Percentiles rank a stretch among this genome's conserved stretches.
phyloP scores from a whole-genome alignment of 2,329 filamentous ascomycete species.

The Stagonosporopsis cucurbitacearum region DNA sequence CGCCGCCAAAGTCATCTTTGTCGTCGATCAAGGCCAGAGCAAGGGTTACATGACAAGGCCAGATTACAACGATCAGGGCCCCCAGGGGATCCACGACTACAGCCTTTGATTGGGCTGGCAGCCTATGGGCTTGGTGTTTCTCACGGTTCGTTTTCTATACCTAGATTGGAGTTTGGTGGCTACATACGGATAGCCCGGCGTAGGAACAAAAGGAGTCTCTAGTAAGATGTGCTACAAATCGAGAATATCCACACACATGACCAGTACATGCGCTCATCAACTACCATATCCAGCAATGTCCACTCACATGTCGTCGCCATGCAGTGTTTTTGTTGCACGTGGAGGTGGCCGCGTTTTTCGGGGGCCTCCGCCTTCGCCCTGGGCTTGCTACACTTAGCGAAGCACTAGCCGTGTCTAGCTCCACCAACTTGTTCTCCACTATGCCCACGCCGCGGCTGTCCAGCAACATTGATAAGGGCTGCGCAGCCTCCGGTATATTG shows the following conservation, averaged over 20 bases:
- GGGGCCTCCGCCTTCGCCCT: slow-evolving; percentile 4
- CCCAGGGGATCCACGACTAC: slow-evolving; percentile 67
- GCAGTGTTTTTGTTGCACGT: slow-evolving; percentile 11
- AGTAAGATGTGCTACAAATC: neutral
- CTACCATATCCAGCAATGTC: neutral
- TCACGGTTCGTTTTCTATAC: slow-evolving; percentile 20
- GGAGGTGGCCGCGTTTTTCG: slow-evolving; percentile 15
- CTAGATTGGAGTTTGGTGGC: slow-evolving; percentile 30
- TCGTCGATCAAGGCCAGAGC: slow-evolving; percentile 68
- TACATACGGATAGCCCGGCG: slow-evolving; percentile 31
- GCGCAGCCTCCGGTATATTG: slow-evolving; percentile 5
- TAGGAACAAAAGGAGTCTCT: slow-evolving; percentile 20
- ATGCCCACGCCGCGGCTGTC: slow-evolving; percentile 13
- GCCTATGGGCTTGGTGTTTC: slow-evolving; percentile 2
- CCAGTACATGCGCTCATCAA: neutral
- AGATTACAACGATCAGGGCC: slow-evolving; percentile 72
- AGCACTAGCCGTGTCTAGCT: slow-evolving; percentile 20
- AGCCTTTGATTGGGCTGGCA: slow-evolving; percentile 31
- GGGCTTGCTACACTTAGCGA: slow-evolving; percentile 15
- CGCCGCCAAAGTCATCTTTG: slow-evolving; percentile 76
- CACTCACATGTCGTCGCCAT: slow-evolving; percentile 3
- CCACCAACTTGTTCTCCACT: slow-evolving; percentile 6
- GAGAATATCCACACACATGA: neutral
- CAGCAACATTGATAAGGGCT: slow-evolving; percentile 15
- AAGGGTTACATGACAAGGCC: slow-evolving; percentile 74